phyloP scores from a whole-genome alignment of 192 early-diverging fungal genomes.

The Funneliformis mosseae region DNA sequence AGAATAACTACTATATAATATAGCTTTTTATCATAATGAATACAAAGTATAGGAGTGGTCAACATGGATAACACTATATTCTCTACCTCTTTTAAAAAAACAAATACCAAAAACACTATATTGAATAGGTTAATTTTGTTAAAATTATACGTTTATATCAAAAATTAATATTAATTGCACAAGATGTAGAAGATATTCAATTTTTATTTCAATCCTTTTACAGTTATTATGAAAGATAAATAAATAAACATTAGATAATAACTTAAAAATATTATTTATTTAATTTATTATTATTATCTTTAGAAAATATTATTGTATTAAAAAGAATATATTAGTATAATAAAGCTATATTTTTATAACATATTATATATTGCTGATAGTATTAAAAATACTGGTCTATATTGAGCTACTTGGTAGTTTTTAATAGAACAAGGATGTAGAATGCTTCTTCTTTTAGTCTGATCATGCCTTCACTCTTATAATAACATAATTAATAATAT shows the following conservation, averaged over 20 bases:
- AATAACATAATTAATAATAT: slow-evolving; percentile 6
- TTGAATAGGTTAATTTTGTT: background rate
- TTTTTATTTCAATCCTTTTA: slow-evolving; percentile 3
- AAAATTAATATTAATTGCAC: background rate
- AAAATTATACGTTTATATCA: background rate
- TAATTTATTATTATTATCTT: too few species aligned
- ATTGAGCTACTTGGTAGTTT: background rate
- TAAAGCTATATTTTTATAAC: background rate
- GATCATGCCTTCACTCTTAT: background rate
- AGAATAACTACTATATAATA: background rate
- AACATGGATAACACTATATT: too few species aligned
- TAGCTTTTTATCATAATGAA: background rate
- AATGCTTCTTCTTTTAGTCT: slow-evolving; percentile 1
- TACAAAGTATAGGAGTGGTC: too few species aligned
- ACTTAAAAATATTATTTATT: too few species aligned
- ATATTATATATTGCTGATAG: background rate
- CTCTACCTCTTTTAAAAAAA: too few species aligned
- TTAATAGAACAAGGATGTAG: background rate
- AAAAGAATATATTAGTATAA: background rate
- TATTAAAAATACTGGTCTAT: slow-evolving; percentile 13
- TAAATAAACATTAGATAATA: too few species aligned
- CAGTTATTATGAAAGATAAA: background rate
- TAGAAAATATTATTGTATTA: background rate
- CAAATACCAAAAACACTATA: too few species aligned
- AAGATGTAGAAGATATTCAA: background rate